Conservation (phyloP, 2,329 filamentous ascomycete species). For the Canariomyces notabilis region DNA sequence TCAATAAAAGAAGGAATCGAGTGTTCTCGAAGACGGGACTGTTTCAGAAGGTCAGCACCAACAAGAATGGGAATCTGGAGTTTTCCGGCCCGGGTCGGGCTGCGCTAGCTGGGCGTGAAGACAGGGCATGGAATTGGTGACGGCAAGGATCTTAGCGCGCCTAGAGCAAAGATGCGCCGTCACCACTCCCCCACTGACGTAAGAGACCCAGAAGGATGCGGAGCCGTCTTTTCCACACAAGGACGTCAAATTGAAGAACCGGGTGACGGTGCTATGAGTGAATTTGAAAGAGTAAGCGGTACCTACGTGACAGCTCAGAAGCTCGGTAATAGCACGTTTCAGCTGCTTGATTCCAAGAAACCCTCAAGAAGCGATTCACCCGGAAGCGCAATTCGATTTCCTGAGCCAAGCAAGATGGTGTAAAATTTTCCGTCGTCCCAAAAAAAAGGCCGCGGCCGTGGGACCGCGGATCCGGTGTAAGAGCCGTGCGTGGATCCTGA, state of each 20-base stretch:
- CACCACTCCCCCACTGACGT: slow-evolving; percentile 19
- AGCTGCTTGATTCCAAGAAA: too few relatives aligned
- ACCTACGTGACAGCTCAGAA: too few relatives aligned
- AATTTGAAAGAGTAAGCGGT: too few relatives aligned
- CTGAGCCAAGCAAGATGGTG: too few relatives aligned
- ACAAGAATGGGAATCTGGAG: not conserved
- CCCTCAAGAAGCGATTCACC: too few relatives aligned
- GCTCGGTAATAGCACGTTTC: too few relatives aligned
- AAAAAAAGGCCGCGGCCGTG: not conserved
- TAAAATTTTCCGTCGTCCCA: too few relatives aligned
- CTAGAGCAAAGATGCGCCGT: slow-evolving; percentile 4
- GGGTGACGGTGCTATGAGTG: not conserved
- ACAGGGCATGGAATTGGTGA: not conserved
- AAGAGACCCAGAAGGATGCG: slow-evolving; percentile 8
- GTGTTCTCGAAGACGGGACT: not conserved
- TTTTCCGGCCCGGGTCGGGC: not conserved
- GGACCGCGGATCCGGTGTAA: slow-evolving; percentile 1
- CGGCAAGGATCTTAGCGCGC: not conserved
- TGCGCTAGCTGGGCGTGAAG: not conserved
- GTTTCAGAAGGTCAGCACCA: not conserved
- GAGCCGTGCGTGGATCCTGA: not conserved
- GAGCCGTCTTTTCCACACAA: slow-evolving; percentile 3
- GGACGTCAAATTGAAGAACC: not conserved
- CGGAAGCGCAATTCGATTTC: too few relatives aligned
- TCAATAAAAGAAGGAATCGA: not conserved